Conservation (phyloP, 352 stramenopile genomes). For the Globisporangium megalacanthum region DNA sequence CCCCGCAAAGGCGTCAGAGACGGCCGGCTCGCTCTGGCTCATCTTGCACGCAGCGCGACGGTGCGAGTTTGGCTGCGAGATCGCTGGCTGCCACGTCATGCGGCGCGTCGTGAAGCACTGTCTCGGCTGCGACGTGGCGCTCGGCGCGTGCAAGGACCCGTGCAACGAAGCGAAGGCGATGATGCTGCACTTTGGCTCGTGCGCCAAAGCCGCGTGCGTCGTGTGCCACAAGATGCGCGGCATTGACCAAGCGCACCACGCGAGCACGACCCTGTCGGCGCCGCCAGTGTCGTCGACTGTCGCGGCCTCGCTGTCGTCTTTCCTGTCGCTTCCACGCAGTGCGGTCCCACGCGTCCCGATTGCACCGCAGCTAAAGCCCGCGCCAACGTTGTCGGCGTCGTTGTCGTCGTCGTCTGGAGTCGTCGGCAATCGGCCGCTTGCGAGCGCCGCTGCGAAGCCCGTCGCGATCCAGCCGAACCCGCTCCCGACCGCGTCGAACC, state of each 20-base stretch:
- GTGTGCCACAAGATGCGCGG: constrained; percentile 62
- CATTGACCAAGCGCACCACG: constrained; percentile 65
- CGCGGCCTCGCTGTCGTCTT: constrained; percentile 6
- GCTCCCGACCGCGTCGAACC: constrained; percentile 66
- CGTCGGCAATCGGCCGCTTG: constrained; percentile 1
- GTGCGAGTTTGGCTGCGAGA: constrained; percentile 43
- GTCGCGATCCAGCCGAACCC: constrained; percentile 76
- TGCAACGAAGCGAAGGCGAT: constrained; percentile 80
- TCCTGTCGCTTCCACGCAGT: constrained; percentile 11
- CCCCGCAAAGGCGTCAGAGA: constrained; percentile 42
- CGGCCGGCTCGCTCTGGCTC: constrained; percentile 65
- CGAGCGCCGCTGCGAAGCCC: constrained; percentile 29
- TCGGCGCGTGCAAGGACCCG: constrained; percentile 59
- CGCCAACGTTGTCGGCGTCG: constrained; percentile 12
- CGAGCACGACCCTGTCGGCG: constrained; percentile 24
- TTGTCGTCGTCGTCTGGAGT: too few relatives aligned
- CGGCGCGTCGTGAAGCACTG: constrained; percentile 63
- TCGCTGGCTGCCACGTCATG: constrained; percentile 64
- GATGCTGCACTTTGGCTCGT: constrained; percentile 63
- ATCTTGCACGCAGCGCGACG: constrained; percentile 41
- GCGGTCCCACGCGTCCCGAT: constrained; percentile 4
- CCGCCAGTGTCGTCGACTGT: neutral
- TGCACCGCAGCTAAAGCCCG: constrained; percentile 12
- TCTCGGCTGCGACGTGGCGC: constrained; percentile 41
- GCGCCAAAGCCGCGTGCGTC: constrained; percentile 34